These are phyloP conservation scores for Corrigiola litoralis DNA, from an alignment of 179 eudicot species.

Conservation along the genomic window DNA sequence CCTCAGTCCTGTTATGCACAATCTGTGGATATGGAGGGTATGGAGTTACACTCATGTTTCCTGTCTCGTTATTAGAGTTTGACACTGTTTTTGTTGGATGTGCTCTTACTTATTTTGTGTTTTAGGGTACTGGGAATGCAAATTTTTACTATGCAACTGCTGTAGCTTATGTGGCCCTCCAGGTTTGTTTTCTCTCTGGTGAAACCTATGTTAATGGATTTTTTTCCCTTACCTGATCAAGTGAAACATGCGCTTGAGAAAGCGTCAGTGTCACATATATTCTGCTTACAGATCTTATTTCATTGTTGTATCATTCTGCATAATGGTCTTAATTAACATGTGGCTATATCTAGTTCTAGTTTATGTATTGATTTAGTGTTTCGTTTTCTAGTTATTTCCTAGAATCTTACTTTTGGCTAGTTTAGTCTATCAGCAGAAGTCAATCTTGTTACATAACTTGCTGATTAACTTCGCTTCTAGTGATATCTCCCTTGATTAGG, in stretches of 20 bases:
- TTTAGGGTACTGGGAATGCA: slow-evolving; percentile 97
- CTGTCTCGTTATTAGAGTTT: background rate
- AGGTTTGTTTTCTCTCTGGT: slow-evolving; percentile 42
- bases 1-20: slow-evolving; percentile 97
- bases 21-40: slow-evolving; percentile 99
- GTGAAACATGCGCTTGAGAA: background rate
- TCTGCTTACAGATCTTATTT: background rate
- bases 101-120: slow-evolving; percentile 2
- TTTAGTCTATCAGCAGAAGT: too few species aligned
- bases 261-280: too few species aligned
- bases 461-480: too few species aligned
- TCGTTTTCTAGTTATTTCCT: too few species aligned
- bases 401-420: too few species aligned
- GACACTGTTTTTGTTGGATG: background rate
- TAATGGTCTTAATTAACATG: too few species aligned
- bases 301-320: background rate
- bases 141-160: slow-evolving; percentile 97
- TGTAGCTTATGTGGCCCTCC: slow-evolving; percentile 81
- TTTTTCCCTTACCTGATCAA: background rate
- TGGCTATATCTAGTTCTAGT: background rate
- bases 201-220: background rate
- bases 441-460: too few species aligned
- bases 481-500: too few species aligned
- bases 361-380: too few species aligned
- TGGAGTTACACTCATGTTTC: slow-evolving; percentile 3